Percentiles rank a stretch among this genome's conserved stretches.
Conservation (phyloP, 345 rosid species). For the Mangifera indica region DNA sequence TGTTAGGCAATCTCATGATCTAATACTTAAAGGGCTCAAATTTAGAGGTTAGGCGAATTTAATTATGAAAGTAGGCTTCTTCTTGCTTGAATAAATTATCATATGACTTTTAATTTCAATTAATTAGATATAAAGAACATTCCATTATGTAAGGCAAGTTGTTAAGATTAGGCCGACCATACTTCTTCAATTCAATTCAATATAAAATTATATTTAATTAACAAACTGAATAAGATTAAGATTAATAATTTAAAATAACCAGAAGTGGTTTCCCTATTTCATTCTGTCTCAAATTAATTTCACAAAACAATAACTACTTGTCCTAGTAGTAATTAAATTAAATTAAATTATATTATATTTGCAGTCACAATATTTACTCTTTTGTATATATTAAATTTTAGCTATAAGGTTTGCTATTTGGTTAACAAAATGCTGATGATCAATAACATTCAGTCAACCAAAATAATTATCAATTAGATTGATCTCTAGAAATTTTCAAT, state of each 20-base stretch:
- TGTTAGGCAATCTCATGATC: background rate
- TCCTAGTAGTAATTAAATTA: background rate
- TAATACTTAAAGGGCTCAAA: background rate
- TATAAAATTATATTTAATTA: too few species aligned
- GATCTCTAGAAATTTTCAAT: background rate
- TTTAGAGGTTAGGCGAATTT: background rate
- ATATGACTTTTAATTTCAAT: background rate
- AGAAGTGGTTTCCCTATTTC: background rate
- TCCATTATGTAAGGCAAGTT: too few species aligned
- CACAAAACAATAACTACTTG: background rate
- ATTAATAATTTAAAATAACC: too few species aligned
- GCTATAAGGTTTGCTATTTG: background rate
- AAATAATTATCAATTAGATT: conserved; percentile 15
- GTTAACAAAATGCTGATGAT: conserved; percentile 12
- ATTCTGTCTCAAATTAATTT: too few species aligned
- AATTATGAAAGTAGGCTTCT: conserved; percentile 4
- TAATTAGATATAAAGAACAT: background rate
- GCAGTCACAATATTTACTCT: too few species aligned
- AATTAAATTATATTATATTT: too few species aligned
- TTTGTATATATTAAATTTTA: background rate
- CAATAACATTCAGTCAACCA: conserved; percentile 26
- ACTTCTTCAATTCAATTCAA: background rate
- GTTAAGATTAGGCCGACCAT: conserved; percentile 6
- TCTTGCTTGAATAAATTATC: background rate
- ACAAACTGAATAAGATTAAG: too few species aligned